Evolutionary conservation across 129 eudicot species (phyloP).

Genomic region (Dittrichia graveolens): DNA sequence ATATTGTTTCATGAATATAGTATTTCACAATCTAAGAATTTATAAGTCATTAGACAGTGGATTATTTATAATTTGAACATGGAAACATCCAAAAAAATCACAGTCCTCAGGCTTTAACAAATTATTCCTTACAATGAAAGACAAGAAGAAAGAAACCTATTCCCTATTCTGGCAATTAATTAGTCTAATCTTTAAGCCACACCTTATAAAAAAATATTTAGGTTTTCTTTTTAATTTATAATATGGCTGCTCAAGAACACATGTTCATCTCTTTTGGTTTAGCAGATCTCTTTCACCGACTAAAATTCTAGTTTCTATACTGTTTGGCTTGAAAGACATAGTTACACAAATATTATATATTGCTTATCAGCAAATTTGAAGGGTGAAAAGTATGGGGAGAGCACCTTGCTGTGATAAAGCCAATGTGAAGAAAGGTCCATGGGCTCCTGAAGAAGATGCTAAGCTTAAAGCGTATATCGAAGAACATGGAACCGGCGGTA

Average conservation of each 20-base stretch:
- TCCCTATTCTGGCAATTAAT: conserved; percentile 47
- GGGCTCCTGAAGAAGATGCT: conserved; percentile 78
- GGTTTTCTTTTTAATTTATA: conserved; percentile 21
- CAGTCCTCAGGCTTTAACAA: conserved; percentile 36
- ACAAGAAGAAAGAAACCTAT: conserved; percentile 71
- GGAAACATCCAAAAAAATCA: conserved; percentile 39
- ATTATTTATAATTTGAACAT: conserved; percentile 14
- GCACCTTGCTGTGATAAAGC: conserved; percentile 78
- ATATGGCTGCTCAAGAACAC: conserved; percentile 48
- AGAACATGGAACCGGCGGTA: conserved; percentile 64
- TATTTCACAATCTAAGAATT: conserved; percentile 20
- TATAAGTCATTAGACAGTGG: conserved; percentile 16
- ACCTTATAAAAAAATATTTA: conserved; percentile 23
- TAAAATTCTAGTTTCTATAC: conserved; percentile 36
- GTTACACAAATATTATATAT: conserved; percentile 8
- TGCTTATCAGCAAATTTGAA: conserved; percentile 7
- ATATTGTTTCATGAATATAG: conserved; percentile 27
- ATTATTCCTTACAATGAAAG: conserved; percentile 65
- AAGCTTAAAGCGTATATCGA: conserved; percentile 59
- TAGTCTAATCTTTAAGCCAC: conserved; percentile 45
- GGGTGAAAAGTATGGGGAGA: conserved; percentile 53
- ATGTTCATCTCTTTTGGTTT: conserved; percentile 54
- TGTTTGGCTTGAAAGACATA: conserved; percentile 6
- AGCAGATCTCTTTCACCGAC: conserved; percentile 35
- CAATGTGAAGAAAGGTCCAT: conserved; percentile 73